A percentile compares a stretch with the other conserved stretches of the same genome.
Evolutionary conservation across 768 basidiomycete species (phyloP).

Genomic region (Pulveroboletus sp.): DNA sequence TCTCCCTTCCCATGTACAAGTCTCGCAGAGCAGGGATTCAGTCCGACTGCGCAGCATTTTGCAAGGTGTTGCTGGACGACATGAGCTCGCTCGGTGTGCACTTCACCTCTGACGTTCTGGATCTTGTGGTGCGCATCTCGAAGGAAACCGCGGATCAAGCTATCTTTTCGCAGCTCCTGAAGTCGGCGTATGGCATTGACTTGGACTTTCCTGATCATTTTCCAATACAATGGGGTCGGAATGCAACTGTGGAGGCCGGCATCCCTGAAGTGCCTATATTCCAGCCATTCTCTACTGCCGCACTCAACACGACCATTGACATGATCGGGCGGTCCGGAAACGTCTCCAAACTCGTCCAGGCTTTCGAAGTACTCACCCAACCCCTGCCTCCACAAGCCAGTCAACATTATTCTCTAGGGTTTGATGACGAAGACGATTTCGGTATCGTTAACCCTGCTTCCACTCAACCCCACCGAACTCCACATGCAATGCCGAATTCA

Average conservation of each 20-base stretch:
- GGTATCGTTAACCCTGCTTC: slow-evolving; percentile 38
- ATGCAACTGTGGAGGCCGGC: slow-evolving; percentile 2
- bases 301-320: slow-evolving; percentile 73
- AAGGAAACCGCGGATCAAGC: slow-evolving; percentile 57
- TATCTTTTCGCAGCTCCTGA: slow-evolving; percentile 59
- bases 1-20: slow-evolving; percentile 54
- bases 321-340: slow-evolving; percentile 60
- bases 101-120: slow-evolving; percentile 60
- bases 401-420: slow-evolving; percentile 46
- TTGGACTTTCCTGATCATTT: slow-evolving; percentile 68
- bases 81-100: slow-evolving; percentile 51
- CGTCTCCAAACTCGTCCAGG: slow-evolving; percentile 65
- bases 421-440: slow-evolving; percentile 66
- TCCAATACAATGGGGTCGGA: slow-evolving; percentile 32
- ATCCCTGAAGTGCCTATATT: slow-evolving; percentile 21
- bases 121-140: slow-evolving; percentile 65
- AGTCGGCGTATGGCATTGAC: slow-evolving; percentile 74
- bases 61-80: slow-evolving; percentile 51
- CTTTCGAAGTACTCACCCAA: slow-evolving; percentile 76
- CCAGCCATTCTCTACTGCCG: slow-evolving; percentile 56
- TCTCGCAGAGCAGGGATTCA: slow-evolving; percentile 35
- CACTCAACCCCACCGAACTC: slow-evolving; percentile 33
- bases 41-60: slow-evolving; percentile 44
- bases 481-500: slow-evolving; percentile 58
- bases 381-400: slow-evolving; percentile 56